Percentiles rank a stretch among this genome's conserved stretches.
These are phyloP conservation scores for Colletotrichum horii DNA, from an alignment of 2,329 filamentous ascomycete genomes.

Conservation along the genomic window DNA sequence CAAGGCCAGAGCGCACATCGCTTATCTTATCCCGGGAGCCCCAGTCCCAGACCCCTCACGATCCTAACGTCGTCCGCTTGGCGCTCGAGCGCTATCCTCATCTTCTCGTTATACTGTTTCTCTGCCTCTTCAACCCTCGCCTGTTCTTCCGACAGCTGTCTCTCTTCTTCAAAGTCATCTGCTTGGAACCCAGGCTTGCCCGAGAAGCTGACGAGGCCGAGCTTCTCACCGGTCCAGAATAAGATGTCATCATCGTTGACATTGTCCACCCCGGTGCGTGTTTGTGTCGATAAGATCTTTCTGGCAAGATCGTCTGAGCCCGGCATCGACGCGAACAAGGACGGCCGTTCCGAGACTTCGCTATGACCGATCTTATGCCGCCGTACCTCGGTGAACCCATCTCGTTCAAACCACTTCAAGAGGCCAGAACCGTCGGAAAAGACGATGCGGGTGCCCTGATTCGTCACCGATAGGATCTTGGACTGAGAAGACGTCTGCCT, in stretches of 20 bases:
- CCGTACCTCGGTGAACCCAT: constrained; percentile 70
- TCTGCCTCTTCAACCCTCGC: constrained; percentile 59
- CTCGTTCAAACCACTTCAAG: constrained; percentile 89
- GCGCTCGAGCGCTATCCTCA: constrained; percentile 75
- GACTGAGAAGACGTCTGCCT: constrained; percentile 82
- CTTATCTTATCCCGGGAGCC: neutral
- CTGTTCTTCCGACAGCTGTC: constrained; percentile 49
- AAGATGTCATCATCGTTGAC: constrained; percentile 72
- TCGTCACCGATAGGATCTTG: constrained; percentile 80
- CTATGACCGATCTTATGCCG: constrained; percentile 61
- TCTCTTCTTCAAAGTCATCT: constrained; percentile 56
- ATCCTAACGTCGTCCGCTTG: constrained; percentile 83
- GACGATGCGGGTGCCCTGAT: constrained; percentile 82
- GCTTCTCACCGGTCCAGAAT: constrained; percentile 86
- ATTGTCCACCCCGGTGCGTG: constrained; percentile 28
- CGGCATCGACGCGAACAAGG: constrained; percentile 57
- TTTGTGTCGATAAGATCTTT: constrained; percentile 73
- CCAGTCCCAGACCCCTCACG: constrained; percentile 65
- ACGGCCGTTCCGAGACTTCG: constrained; percentile 49
- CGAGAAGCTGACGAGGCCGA: constrained; percentile 75
- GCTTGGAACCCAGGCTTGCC: constrained; percentile 51
- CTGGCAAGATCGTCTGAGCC: constrained; percentile 76
- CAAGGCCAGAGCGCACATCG: neutral
- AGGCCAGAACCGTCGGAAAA: constrained; percentile 85
- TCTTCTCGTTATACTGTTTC: constrained; percentile 67